Base-by-base conservation (phyloP, 2,329 filamentous ascomycete genomes). In the Penicillium psychrosexuale region DNA sequence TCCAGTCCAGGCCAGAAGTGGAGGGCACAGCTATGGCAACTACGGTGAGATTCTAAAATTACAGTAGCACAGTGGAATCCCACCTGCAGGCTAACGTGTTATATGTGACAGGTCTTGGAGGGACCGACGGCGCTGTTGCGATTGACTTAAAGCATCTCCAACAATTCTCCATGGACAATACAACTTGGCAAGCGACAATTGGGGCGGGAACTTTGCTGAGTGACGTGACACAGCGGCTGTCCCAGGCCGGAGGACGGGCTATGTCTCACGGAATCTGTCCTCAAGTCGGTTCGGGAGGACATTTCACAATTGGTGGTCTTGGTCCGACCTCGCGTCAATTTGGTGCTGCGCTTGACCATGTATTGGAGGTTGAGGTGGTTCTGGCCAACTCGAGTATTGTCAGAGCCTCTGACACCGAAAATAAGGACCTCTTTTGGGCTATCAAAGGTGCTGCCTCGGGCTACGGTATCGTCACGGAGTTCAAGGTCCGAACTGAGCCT, bases 1-100 rank as follows among this genome's bases (percentile, higher is more conserved):
- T 27, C 78, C 79, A 48, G 78, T 84, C 5, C 79, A 80, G 44
- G 72, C 80, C 2, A 80, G 77, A 61, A 74, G 76, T 30, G 81
- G 81, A n/a, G 81, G 81, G 0, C 81, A 83, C 61, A 78, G 77
- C 46, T 84, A 82, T 65, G 81, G 77, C 0, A 80, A 77, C 28
- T 79, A 74, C 51, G 75, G 77, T 48, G 66, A 71, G 8, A 28
- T 47, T 5, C 2, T 30, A 1, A 13, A 11, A 34, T 43, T 67
- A 45, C 5, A 8, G 8, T 33, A 1, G 5, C 5, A 0, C 1
- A 24, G 19, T n/a, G 1, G 3, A 4, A 3, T 24, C 19, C 11
- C 4, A 8, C 4, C 1, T 31, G 8, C 2, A 11, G 13, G 8
- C 43, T 45, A 33, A 45, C 17, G 22, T 33, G 13, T 5, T 8